A percentile compares a stretch with the other conserved stretches of the same genome.
Evolutionary conservation across 345 rosid genomes (phyloP).

Genomic region (Gossypium arboreum): DNA sequence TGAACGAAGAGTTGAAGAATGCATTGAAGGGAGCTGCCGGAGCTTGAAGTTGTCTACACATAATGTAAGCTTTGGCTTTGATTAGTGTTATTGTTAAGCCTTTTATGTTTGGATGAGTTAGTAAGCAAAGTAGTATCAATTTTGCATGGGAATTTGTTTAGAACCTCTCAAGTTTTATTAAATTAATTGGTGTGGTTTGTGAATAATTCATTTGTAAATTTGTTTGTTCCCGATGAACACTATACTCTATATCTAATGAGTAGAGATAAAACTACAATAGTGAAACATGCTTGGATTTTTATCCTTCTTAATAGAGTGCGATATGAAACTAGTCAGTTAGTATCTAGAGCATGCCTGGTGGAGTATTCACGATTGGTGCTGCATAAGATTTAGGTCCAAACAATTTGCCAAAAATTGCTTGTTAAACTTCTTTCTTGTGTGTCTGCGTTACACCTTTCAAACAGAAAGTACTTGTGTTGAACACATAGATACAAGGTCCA

Average conservation of each 20-base stretch:
- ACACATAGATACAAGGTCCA: too few species aligned
- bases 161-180: not conserved
- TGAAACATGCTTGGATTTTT: not conserved
- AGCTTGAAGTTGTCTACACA: constrained; percentile 28
- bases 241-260: too few species aligned
- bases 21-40: constrained; percentile 31
- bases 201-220: not conserved
- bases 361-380: not conserved
- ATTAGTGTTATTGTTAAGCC: not conserved
- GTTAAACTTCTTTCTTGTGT: too few species aligned
- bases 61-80: not conserved
- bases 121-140: not conserved
- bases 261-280: too few species aligned
- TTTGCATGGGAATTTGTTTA: not conserved
- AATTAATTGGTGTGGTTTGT: not conserved
- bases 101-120: not conserved
- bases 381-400: not conserved
- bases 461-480: too few species aligned
- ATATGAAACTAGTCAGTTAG: too few species aligned
- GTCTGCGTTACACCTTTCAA: too few species aligned
- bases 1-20: constrained; percentile 58
- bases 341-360: not conserved
- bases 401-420: not conserved
- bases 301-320: too few species aligned
- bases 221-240: too few species aligned